Conservation (phyloP, 495 filamentous ascomycete genomes). For the Penicillium coffeae region DNA sequence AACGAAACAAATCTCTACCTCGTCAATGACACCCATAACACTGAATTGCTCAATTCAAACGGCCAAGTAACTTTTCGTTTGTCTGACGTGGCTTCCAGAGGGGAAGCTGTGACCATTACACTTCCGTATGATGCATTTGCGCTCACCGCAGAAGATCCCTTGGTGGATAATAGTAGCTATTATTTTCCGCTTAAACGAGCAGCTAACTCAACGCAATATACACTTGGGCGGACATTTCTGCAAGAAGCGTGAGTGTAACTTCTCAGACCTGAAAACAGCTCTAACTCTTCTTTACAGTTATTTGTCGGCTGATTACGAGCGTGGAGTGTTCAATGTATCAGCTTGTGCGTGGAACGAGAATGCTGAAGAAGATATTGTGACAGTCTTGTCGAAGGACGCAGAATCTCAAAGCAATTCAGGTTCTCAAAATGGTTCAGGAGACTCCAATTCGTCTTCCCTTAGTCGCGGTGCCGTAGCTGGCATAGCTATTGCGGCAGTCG, state of each 20-base stretch:
- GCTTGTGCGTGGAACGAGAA: conserved; percentile 16
- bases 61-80: conserved; percentile 55
- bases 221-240: conserved; percentile 66
- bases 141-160: conserved; percentile 54
- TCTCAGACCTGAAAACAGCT: not conserved
- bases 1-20: conserved; percentile 13
- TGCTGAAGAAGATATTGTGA: conserved; percentile 13
- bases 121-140: conserved; percentile 63
- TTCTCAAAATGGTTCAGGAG: not conserved
- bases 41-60: conserved; percentile 42
- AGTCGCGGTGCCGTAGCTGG: conserved; percentile 22
- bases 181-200: conserved; percentile 63
- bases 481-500: conserved; percentile 19
- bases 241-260: conserved; percentile 52
- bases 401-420: conserved; percentile 3
- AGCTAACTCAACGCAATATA: conserved; percentile 49
- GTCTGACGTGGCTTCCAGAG: conserved; percentile 39
- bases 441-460: conserved; percentile 25
- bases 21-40: conserved; percentile 44
- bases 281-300: conserved; percentile 37
- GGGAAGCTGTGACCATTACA: conserved; percentile 54
- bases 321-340: conserved; percentile 43
- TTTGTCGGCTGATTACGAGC: conserved; percentile 63
- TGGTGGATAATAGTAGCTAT: conserved; percentile 33
- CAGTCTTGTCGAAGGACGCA: conserved; percentile 9